phyloP scores from a whole-genome alignment of 2,329 filamentous ascomycete species.

The Plectosphaerella plurivora region DNA sequence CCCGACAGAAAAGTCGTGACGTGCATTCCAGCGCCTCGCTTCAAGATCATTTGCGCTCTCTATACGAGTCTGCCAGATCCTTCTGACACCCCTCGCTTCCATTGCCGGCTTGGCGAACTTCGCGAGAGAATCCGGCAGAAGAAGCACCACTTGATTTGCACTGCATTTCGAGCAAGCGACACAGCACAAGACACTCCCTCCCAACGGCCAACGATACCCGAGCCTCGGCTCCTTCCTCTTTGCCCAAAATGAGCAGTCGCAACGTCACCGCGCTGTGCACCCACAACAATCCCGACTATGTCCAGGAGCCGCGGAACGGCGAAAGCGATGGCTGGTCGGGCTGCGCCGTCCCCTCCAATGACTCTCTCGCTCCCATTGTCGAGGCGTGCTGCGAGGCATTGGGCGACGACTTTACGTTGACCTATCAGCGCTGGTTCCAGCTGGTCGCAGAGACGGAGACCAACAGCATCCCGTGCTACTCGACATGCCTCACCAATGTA shows the following conservation, averaged over 20 bases:
- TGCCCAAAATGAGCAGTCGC: background rate
- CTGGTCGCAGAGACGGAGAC: conserved; percentile 1
- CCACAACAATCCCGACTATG: conserved; percentile 1
- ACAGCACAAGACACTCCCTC: too few relatives aligned
- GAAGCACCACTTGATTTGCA: too few relatives aligned
- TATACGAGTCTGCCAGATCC: too few relatives aligned
- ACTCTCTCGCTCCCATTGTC: background rate
- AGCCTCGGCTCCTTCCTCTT: too few relatives aligned
- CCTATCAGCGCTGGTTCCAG: conserved; percentile 1
- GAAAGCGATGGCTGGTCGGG: background rate
- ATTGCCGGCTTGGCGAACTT: too few relatives aligned
- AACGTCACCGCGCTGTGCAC: background rate
- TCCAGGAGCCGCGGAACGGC: background rate
- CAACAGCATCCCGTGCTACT: background rate
- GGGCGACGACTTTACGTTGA: background rate
- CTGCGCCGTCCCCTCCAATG: background rate
- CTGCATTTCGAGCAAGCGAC: too few relatives aligned
- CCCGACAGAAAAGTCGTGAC: too few relatives aligned
- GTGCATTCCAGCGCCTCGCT: too few relatives aligned
- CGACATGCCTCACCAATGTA: conserved; percentile 1
- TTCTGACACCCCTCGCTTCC: too few relatives aligned
- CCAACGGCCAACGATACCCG: too few relatives aligned
- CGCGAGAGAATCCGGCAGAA: too few relatives aligned
- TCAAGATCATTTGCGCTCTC: too few relatives aligned
- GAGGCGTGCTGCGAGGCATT: background rate